phyloP scores from a whole-genome alignment of 148 eudicot genomes.

The Salicornia ramosissima region DNA sequence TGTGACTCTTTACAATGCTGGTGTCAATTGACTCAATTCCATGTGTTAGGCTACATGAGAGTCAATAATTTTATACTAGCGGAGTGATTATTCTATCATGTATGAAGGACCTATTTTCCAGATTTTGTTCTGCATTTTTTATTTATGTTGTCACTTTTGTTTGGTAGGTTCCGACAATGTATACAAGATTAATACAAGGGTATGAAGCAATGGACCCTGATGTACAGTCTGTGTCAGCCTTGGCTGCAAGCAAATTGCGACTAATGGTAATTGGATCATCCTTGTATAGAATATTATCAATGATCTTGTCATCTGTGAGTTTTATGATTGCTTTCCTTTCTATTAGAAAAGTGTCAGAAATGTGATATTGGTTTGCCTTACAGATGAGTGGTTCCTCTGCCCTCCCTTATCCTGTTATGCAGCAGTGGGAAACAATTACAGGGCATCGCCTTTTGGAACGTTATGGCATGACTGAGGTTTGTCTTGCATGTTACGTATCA shows the following conservation, averaged over 20 bases:
- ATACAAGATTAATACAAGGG: constrained; percentile 91
- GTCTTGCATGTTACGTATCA: background rate
- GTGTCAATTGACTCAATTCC: background rate
- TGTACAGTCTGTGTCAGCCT: constrained; percentile 52
- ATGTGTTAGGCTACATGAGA: background rate
- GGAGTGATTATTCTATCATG: constrained; percentile 9
- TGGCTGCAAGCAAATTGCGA: constrained; percentile 82
- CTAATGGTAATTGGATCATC: constrained; percentile 66
- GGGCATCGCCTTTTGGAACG: constrained; percentile 89
- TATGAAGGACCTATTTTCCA: background rate
- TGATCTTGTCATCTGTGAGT: background rate
- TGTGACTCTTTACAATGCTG: background rate
- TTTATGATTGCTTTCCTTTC: background rate
- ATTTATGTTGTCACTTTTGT: constrained; percentile 2
- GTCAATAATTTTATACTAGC: background rate
- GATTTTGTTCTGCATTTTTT: background rate
- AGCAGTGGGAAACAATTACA: constrained; percentile 89
- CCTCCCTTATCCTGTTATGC: constrained; percentile 95
- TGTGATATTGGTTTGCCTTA: constrained; percentile 12
- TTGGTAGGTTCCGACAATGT: constrained; percentile 94
- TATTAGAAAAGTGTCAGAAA: background rate
- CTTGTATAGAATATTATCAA: background rate
- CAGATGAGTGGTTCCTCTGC: constrained; percentile 99
- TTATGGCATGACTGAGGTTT: constrained; percentile 98
- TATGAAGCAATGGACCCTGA: constrained; percentile 94